Evolutionary conservation across 352 stramenopile species (phyloP).

Genomic region (Phytophthora colocasiae): DNA sequence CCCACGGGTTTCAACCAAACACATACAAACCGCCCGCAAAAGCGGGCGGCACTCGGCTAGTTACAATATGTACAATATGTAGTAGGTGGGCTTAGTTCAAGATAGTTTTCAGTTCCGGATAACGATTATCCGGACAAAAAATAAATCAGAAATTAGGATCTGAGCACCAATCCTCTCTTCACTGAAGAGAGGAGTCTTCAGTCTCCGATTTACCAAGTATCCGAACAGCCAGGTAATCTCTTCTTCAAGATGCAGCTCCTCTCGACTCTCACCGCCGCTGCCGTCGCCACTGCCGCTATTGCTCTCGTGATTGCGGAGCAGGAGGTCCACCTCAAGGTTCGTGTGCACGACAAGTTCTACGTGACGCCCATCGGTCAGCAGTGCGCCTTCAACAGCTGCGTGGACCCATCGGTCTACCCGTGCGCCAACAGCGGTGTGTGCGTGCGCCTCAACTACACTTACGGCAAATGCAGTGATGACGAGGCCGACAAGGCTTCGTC

Average conservation of each 20-base stretch:
- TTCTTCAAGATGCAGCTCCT: slow-evolving; percentile 36
- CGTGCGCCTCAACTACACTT: slow-evolving; percentile 62
- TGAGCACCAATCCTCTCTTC: not conserved
- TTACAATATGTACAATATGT: too few relatives aligned
- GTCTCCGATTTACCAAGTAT: slow-evolving; percentile 3
- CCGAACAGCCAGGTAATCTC: not conserved
- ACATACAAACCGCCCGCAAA: too few relatives aligned
- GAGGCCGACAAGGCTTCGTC: slow-evolving; percentile 15
- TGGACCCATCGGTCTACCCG: slow-evolving; percentile 64
- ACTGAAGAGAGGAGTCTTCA: too few relatives aligned
- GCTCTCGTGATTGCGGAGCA: slow-evolving; percentile 37
- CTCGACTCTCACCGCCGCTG: slow-evolving; percentile 14
- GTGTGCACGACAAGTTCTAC: slow-evolving; percentile 59
- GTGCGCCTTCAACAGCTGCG: slow-evolving; percentile 65
- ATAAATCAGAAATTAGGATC: slow-evolving; percentile 14
- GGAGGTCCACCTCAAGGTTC: slow-evolving; percentile 45
- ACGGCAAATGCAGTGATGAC: slow-evolving; percentile 52
- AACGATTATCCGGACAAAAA: too few relatives aligned
- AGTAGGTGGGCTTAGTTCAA: too few relatives aligned
- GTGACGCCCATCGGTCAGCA: slow-evolving; percentile 61
- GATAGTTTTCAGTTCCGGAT: too few relatives aligned
- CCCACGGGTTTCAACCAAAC: too few relatives aligned
- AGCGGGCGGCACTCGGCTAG: too few relatives aligned
- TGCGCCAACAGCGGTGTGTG: slow-evolving; percentile 59
- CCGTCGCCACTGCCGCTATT: slow-evolving; percentile 19